Conservation (phyloP, 305 asterid species). For the Euphrasia arctica region DNA sequence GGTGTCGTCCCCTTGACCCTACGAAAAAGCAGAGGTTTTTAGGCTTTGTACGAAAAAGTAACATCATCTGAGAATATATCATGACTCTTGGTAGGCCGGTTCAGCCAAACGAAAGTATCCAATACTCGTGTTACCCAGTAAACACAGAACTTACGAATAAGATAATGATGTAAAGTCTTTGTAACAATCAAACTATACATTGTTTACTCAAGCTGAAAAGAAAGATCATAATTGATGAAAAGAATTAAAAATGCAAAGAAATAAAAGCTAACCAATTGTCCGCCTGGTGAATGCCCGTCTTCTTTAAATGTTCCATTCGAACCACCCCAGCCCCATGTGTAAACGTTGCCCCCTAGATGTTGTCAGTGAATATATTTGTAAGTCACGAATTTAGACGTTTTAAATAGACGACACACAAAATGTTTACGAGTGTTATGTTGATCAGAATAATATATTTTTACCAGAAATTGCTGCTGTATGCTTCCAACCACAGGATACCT, state of each 20-base stretch:
- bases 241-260: constrained; percentile 6
- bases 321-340: constrained; percentile 99
- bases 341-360: constrained; percentile 58
- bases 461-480: constrained; percentile 98
- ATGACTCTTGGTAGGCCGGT: too few relatives aligned
- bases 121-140: not conserved
- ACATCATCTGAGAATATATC: too few relatives aligned
- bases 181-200: constrained; percentile 7
- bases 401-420: not conserved
- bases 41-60: not conserved
- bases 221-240: constrained; percentile 7
- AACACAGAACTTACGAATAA: not conserved
- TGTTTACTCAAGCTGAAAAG: constrained; percentile 1
- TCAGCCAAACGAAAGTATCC: not conserved
- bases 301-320: constrained; percentile 85
- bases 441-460: constrained; percentile 33
- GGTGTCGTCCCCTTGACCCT: constrained; percentile 83
- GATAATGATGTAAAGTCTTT: not conserved
- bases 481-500: constrained; percentile 99
- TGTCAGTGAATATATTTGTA: constrained; percentile 20
- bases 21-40: not conserved
- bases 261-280: constrained; percentile 78
- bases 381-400: constrained; percentile 2
- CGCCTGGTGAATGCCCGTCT: constrained; percentile 94
- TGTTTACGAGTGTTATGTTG: not conserved